These are phyloP conservation scores for Cladosporium austrohemisphaericum DNA, from an alignment of 2,329 filamentous ascomycete genomes.

Conservation along the genomic window DNA sequence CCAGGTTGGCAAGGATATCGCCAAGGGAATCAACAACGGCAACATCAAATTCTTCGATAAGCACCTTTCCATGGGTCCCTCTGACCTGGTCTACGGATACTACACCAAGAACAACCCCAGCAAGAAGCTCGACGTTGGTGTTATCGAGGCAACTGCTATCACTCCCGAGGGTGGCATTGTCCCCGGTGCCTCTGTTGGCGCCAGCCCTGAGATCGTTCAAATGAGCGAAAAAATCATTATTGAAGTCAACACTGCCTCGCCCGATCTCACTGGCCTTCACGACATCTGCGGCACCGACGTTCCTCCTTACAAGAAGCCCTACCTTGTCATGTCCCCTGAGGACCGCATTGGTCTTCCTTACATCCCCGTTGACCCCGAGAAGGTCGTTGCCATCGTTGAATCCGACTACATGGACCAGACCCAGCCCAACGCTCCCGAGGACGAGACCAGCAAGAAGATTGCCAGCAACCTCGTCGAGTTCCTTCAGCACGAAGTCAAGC, in stretches of 20 bases:
- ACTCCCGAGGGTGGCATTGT: constrained; percentile 86
- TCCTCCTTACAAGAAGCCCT: constrained; percentile 76
- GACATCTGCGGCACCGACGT: constrained; percentile 88
- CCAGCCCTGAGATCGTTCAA: constrained; percentile 76
- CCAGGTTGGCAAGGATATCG: constrained; percentile 85
- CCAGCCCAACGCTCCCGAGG: constrained; percentile 69
- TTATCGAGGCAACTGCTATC: constrained; percentile 79
- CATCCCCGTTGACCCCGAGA: constrained; percentile 79
- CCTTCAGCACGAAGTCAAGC: constrained; percentile 78
- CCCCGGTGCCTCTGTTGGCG: constrained; percentile 79
- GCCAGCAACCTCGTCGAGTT: constrained; percentile 78
- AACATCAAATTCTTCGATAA: constrained; percentile 92
- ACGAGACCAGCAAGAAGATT: constrained; percentile 68
- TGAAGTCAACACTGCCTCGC: constrained; percentile 83
- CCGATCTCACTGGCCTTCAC: constrained; percentile 82
- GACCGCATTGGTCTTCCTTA: constrained; percentile 80
- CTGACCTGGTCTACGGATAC: constrained; percentile 70
- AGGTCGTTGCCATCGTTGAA: constrained; percentile 79
- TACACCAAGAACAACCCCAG: constrained; percentile 77
- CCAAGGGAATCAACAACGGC: constrained; percentile 85
- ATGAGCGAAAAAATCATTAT: constrained; percentile 85
- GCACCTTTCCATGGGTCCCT: constrained; percentile 87
- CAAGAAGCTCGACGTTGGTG: constrained; percentile 74
- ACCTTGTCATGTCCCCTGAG: constrained; percentile 78
- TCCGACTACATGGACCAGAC: constrained; percentile 78